These are phyloP conservation scores for Dissophora ornata DNA, from an alignment of 192 early-diverging fungal genomes.

Conservation along the genomic window DNA sequence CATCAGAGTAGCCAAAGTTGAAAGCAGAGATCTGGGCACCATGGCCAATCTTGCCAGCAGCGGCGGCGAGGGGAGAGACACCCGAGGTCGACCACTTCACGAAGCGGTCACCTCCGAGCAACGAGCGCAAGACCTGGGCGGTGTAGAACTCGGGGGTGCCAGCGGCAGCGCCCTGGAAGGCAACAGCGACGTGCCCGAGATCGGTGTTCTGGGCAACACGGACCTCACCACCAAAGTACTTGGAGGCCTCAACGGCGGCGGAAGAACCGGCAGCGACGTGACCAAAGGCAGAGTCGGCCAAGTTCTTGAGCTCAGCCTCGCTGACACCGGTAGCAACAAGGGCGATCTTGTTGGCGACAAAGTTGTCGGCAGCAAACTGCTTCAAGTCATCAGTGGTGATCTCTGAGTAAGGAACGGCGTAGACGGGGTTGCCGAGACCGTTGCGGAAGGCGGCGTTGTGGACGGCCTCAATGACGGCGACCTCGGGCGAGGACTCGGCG, in stretches of 20 bases:
- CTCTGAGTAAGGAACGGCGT: conserved; percentile 75
- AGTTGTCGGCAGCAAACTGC: conserved; percentile 75
- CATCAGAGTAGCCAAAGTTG: conserved; percentile 88
- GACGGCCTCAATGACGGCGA: conserved; percentile 78
- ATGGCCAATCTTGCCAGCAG: conserved; percentile 64
- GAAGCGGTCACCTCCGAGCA: conserved; percentile 70
- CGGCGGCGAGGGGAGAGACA: conserved; percentile 72
- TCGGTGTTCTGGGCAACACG: conserved; percentile 74
- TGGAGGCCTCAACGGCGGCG: conserved; percentile 53
- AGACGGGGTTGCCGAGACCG: conserved; percentile 96
- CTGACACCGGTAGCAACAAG: conserved; percentile 88
- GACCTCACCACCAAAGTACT: conserved; percentile 88
- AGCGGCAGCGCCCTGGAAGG: conserved; percentile 77
- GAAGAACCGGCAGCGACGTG: conserved; percentile 58
- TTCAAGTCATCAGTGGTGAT: conserved; percentile 74
- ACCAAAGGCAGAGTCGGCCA: conserved; percentile 73
- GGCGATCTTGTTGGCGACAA: conserved; percentile 80
- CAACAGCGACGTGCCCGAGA: conserved; percentile 80
- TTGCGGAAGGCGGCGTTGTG: conserved; percentile 93
- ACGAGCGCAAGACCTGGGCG: conserved; percentile 68
- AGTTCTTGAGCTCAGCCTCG: conserved; percentile 72
- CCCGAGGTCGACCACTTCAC: conserved; percentile 71
- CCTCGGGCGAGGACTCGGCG: conserved; percentile 71
- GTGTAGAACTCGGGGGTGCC: conserved; percentile 71
- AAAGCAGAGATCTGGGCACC: conserved; percentile 78